Percentiles rank a stretch among this genome's conserved stretches.
phyloP scores from a whole-genome alignment of 192 early-diverging fungal genomes.

The Helicostylum pulchrum region DNA sequence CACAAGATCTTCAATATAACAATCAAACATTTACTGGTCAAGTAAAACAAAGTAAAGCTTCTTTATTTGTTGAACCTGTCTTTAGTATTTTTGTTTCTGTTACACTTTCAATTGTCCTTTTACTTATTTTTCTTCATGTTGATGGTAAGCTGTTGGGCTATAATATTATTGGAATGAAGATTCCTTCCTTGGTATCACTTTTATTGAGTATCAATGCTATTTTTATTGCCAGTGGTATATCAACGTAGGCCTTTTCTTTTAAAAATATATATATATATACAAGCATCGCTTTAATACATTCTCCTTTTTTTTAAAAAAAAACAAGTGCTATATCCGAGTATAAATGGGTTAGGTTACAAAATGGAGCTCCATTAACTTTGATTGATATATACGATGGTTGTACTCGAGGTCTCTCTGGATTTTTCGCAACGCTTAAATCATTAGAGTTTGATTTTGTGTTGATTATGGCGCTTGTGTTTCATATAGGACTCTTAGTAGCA shows the following conservation, averaged over 20 bases:
- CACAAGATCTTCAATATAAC: too few relatives aligned
- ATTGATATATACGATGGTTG: constrained; percentile 10
- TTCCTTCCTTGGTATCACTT: constrained; percentile 5
- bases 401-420: not conserved
- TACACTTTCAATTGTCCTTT: too few relatives aligned
- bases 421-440: not conserved
- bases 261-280: not conserved
- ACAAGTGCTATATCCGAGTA: constrained; percentile 7
- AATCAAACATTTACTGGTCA: too few relatives aligned
- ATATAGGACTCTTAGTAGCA: constrained; percentile 2
- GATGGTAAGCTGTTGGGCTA: not conserved
- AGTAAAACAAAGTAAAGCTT: too few relatives aligned
- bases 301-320: not conserved
- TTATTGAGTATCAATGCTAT: not conserved
- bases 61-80: too few relatives aligned
- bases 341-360: constrained; percentile 3
- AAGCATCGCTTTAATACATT: not conserved
- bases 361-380: constrained; percentile 2
- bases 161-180: constrained; percentile 1
- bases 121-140: not conserved
- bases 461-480: not conserved
- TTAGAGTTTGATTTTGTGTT: constrained; percentile 6
- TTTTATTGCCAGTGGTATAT: constrained; percentile 14
- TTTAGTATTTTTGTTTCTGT: too few relatives aligned
- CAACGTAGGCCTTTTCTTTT: not conserved